Evolutionary conservation across 2,329 filamentous ascomycete genomes (phyloP), one percentile per base, ranked within the genome.

Genomic region (Phoma sp.): DNA sequence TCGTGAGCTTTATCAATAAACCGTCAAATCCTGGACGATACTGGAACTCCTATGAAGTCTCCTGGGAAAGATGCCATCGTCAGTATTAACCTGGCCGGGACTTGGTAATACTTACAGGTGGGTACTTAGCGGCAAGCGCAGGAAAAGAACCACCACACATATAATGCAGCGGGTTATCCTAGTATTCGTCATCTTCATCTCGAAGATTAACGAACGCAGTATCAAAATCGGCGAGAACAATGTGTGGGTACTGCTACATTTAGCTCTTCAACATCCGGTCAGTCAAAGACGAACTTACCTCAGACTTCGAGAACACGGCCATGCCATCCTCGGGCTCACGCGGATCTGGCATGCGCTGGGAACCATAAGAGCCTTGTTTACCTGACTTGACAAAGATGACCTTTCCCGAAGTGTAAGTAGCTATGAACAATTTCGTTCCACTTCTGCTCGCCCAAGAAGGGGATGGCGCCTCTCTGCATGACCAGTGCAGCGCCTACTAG

Each of bases 211-310:
- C 54, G 32, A 51, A 57, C 10, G 53, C 24, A 1, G 35, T 47
- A 12, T 60, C 53, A 9, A 55, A 57, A 24, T 57, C 57, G 8
- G 44, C 53, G 6, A 60, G 44, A 2, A 50, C 48, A 1, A 47
- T 6, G 1, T 33, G 4, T 2, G 52, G 48, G 24, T 32, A 51
- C 44, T 56, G 35, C 1, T 15, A 32, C 17, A 15, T 6, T 47
- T 13, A 47, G 17, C 17, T 10, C 12, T 29, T 8, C 27, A 29
- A 29, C 4, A 29, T 29, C 27, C 27, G 12, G 10, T 10, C 15
- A 9, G 8, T n/a, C 13, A 32, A 8, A 2, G 24, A 7, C 8
- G 8, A 15, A 24, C 35, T 39, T 31, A 47, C 44, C 9, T 39
- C 35, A 29, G 44, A 31, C 13, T 37, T 47, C 17, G 25, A 17